Conservation (phyloP, 768 basidiomycete species). For the Thelephora ganbajun region DNA sequence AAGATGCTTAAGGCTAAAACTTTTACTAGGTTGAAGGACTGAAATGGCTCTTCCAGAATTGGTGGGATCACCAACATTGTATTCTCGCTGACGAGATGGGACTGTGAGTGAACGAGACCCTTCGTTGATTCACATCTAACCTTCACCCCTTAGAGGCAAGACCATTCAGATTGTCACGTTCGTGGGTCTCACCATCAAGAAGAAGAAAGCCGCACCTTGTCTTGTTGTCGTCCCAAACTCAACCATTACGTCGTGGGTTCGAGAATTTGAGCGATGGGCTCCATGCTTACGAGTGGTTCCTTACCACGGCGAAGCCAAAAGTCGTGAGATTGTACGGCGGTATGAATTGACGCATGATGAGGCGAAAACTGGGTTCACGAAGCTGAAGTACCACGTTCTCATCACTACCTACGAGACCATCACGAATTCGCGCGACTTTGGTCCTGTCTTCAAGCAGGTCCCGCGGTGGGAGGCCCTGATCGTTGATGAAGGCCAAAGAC, state of each 20-base stretch:
- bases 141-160: slow-evolving; percentile 45
- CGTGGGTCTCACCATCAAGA: slow-evolving; percentile 47
- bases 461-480: slow-evolving; percentile 89
- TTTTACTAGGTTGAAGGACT: slow-evolving; percentile 53
- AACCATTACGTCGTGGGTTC: slow-evolving; percentile 88
- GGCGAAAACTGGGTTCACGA: slow-evolving; percentile 25
- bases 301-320: slow-evolving; percentile 68
- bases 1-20: slow-evolving; percentile 3
- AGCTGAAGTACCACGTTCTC: slow-evolving; percentile 75
- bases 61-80: slow-evolving; percentile 75
- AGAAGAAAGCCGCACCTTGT: slow-evolving; percentile 55
- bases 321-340: slow-evolving; percentile 66
- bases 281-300: slow-evolving; percentile 68
- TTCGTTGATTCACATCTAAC: not conserved
- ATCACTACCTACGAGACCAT: slow-evolving; percentile 90
- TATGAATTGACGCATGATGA: slow-evolving; percentile 64
- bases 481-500: slow-evolving; percentile 85
- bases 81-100: slow-evolving; percentile 99
- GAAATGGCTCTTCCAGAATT: slow-evolving; percentile 77
- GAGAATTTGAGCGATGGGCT: slow-evolving; percentile 86
- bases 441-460: slow-evolving; percentile 62
- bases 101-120: slow-evolving; percentile 31
- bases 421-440: slow-evolving; percentile 53
- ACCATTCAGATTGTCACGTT: slow-evolving; percentile 88
- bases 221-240: slow-evolving; percentile 94